Conservation (phyloP, 768 basidiomycete species). For the Holtermannia corniformis region DNA sequence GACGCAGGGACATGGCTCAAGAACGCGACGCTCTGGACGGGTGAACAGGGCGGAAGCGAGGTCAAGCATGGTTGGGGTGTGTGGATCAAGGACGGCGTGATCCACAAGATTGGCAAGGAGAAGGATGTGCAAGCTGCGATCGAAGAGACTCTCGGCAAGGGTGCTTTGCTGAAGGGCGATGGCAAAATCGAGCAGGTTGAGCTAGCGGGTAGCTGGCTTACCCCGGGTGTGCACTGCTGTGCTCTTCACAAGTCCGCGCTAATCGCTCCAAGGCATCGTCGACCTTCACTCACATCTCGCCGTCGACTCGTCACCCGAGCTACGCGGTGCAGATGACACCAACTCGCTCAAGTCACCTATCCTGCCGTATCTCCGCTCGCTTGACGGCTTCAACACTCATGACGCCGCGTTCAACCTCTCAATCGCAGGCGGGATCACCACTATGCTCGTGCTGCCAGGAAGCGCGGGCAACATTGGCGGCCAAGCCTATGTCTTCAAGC, state of each 20-base stretch:
- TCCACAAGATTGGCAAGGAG: conserved; percentile 49
- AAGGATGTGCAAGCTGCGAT: conserved; percentile 46
- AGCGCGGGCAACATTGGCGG: conserved; percentile 49
- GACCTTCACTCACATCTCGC: conserved; percentile 73
- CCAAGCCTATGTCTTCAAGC: conserved; percentile 68
- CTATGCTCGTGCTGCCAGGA: conserved; percentile 71
- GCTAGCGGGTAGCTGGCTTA: conserved; percentile 60
- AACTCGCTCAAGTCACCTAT: conserved; percentile 62
- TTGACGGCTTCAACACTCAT: conserved; percentile 80
- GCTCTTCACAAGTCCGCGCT: too few relatives aligned
- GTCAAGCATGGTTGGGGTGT: conserved; percentile 52
- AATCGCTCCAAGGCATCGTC: conserved; percentile 42
- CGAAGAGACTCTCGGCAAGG: conserved; percentile 55
- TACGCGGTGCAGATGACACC: conserved; percentile 49
- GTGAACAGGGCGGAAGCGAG: conserved; percentile 52
- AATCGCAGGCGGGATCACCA: conserved; percentile 80
- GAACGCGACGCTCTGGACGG: conserved; percentile 75
- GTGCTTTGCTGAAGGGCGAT: conserved; percentile 44
- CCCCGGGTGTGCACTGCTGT: conserved; percentile 47
- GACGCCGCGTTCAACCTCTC: conserved; percentile 63
- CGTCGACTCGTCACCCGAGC: conserved; percentile 53
- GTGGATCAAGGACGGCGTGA: conserved; percentile 55
- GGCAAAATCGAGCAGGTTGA: conserved; percentile 48
- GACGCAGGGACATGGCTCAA: conserved; percentile 51
- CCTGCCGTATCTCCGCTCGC: conserved; percentile 52